Evolutionary conservation across 1,139 yeast species (phyloP), one percentile per base, ranked within the genome.

Genomic region (Kodamaea sp.): DNA sequence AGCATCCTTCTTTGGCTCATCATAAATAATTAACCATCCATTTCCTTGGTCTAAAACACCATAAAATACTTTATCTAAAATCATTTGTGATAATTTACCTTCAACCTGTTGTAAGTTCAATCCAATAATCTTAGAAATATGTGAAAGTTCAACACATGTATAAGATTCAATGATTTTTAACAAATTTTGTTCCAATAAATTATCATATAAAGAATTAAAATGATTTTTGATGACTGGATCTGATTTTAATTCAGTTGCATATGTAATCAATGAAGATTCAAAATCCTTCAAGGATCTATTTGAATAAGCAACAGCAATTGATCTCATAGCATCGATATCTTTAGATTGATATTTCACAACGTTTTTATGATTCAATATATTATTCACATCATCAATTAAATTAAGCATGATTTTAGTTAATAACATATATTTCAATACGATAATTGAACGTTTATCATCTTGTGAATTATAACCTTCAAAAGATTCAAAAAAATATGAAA

Each of bases 21-120:
- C 95, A 56, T 87, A 92, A 43, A 92, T 80, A 51, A 89, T 83
- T 52, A 92, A 76, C 96, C 97, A 92, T 6, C 98, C 98, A 59
- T 90, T 90, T 34, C 98, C 98, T 69, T 92, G 99, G 62, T 92
- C 98, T 53, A 92, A 73, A 34, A 94, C 97, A 35, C 98, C 99
- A 56, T 84, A 85, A 54, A 94, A 88, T 10, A 90, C 87, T 58
- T 88, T 85, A 62, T 92, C 98, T 53, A 92, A 75, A 52, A 92
- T 92, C 98, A 92, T 92, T 64, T 92, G 97, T 37, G 95, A 83
- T 47, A 92, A 74, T 62, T 92, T 92, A 12, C 95, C 95, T 64
- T 92, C 99, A 24, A 92, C 90, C 58, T 89, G 95, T 49, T 83
- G 84, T 38, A 83, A 73, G 52, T 90, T 92, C 45, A 94, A 75